Percentiles rank a stretch among this genome's conserved stretches.
These are phyloP conservation scores for Dryas drummondii DNA, from an alignment of 306 rosid genomes.

Conservation along the genomic window DNA sequence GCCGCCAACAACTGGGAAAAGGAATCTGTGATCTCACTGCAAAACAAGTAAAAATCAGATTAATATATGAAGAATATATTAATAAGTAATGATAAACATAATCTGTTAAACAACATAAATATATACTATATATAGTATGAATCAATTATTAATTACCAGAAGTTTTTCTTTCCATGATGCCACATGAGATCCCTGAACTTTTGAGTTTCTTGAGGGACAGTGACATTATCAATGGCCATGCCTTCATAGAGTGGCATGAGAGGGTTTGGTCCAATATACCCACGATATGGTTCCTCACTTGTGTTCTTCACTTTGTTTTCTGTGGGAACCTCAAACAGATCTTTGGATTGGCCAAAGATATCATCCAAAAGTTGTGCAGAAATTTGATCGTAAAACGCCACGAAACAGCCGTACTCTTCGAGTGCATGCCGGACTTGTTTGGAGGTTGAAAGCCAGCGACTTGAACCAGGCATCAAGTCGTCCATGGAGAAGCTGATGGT, in stretches of 20 bases:
- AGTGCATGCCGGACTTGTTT: constrained; percentile 16
- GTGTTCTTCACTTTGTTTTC: constrained; percentile 17
- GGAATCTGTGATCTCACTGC: constrained; percentile 13
- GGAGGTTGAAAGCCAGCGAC: constrained; percentile 11
- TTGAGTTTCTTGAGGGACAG: constrained; percentile 2
- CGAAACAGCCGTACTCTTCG: constrained; percentile 25
- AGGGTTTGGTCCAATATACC: constrained; percentile 7
- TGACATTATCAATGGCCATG: constrained; percentile 9
- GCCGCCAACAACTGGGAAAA: constrained; percentile 7
- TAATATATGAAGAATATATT: neutral
- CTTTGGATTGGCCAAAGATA: constrained; percentile 8
- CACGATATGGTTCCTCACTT: constrained; percentile 5
- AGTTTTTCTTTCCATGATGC: neutral
- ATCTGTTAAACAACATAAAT: too few species aligned
- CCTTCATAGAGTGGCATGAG: constrained; percentile 12
- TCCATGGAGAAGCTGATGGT: neutral
- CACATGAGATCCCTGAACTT: constrained; percentile 10
- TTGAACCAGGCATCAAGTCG: constrained; percentile 4
- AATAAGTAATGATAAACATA: neutral
- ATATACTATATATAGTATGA: too few species aligned
- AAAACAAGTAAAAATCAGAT: neutral
- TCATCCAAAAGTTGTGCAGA: constrained; percentile 8
- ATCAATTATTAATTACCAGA: neutral
- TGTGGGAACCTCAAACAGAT: constrained; percentile 18
- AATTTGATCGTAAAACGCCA: constrained; percentile 5